Conservation (phyloP, 768 basidiomycete species). For the Boletales sp. region DNA sequence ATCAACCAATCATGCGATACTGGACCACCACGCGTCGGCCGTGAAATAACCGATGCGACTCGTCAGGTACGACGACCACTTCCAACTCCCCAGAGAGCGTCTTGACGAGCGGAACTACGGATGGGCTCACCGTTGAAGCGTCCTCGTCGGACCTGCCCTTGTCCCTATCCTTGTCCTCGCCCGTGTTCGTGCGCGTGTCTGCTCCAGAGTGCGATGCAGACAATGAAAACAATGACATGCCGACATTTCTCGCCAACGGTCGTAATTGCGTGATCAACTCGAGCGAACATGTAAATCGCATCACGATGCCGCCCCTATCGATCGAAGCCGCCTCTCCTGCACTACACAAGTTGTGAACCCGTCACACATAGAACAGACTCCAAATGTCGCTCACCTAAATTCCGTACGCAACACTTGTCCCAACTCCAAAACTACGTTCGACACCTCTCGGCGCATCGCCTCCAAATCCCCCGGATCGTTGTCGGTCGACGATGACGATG, state of each 20-base stretch:
- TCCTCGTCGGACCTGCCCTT: background rate
- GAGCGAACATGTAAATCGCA: constrained; percentile 25
- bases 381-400: constrained; percentile 18
- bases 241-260: background rate
- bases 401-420: constrained; percentile 5
- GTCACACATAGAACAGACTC: background rate
- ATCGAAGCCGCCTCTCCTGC: constrained; percentile 16
- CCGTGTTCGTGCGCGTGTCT: background rate
- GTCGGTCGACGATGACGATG: background rate
- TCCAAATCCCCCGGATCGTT: background rate
- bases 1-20: constrained; percentile 47
- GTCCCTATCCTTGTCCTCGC: background rate
- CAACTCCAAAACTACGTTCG: constrained; percentile 13
- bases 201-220: too few species aligned
- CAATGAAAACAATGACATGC: background rate
- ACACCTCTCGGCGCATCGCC: constrained; percentile 20
- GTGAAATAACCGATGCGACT: constrained; percentile 48
- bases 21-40: constrained; percentile 53
- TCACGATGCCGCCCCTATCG: constrained; percentile 18
- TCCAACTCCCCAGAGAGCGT: constrained; percentile 55
- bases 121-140: background rate
- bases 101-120: constrained; percentile 28
- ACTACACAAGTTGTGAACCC: constrained; percentile 8
- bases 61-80: constrained; percentile 48
- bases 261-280: constrained; percentile 16